phyloP scores from a whole-genome alignment of 1,284 basidiomycete genomes.

The Apiotrichum gracile region DNA sequence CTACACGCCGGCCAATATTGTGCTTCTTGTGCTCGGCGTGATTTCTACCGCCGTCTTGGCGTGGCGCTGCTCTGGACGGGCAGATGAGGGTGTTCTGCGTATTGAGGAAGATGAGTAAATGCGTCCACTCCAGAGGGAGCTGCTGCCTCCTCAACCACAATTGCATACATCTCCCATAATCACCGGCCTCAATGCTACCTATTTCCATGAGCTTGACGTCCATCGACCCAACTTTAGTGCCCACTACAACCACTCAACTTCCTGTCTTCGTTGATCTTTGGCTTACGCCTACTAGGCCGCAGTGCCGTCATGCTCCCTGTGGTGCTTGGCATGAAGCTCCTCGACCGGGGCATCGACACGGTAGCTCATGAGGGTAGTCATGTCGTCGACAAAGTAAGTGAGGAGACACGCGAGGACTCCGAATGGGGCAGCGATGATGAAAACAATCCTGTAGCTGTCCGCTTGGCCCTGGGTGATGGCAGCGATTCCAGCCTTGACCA shows the following conservation, averaged over 20 bases:
- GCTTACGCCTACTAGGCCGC: no score
- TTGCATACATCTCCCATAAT: no score
- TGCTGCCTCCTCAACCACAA: no score
- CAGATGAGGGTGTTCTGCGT: no score
- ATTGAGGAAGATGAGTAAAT: no score
- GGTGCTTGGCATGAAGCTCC: constrained; percentile 8
- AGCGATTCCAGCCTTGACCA: constrained; percentile 4
- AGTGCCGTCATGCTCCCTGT: no score
- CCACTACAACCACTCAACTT: no score
- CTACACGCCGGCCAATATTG: constrained; percentile 34
- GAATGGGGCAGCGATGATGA: constrained; percentile 9
- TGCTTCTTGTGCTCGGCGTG: constrained; percentile 28
- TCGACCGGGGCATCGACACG: constrained; percentile 11
- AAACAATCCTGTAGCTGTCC: constrained; percentile 7
- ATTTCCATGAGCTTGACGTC: no score
- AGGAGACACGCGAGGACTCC: constrained; percentile 5
- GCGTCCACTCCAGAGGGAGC: no score
- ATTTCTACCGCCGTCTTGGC: constrained; percentile 21
- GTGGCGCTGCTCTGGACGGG: neutral
- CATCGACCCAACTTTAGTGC: no score
- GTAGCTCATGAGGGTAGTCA: constrained; percentile 8
- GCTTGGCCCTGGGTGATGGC: neutral
- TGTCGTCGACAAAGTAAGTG: constrained; percentile 4
- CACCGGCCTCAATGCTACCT: no score
- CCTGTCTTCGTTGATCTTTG: no score